Evolutionary conservation across 345 rosid genomes (phyloP).

Genomic region (Lepidium sativum): DNA sequence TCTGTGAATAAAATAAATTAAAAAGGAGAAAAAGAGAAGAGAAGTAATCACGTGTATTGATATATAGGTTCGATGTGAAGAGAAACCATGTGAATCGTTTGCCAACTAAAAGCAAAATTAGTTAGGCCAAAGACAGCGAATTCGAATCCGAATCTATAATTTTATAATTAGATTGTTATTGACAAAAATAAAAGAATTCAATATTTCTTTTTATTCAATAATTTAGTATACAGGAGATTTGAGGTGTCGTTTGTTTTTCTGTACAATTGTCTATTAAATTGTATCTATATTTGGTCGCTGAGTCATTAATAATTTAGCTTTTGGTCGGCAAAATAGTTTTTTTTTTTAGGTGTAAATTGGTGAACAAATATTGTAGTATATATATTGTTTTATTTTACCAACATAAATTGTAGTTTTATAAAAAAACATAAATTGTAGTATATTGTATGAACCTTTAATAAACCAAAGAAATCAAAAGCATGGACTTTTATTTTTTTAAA

Average conservation of each 20-base stretch:
- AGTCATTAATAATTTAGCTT: neutral
- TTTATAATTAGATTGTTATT: neutral
- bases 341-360: too few species aligned
- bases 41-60: conserved; percentile 17
- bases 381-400: too few species aligned
- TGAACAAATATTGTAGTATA: too few species aligned
- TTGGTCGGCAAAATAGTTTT: neutral
- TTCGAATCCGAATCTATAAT: conserved; percentile 13
- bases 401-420: too few species aligned
- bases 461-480: too few species aligned
- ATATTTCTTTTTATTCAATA: neutral
- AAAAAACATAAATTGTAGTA: too few species aligned
- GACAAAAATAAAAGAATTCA: neutral
- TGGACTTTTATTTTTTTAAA: too few species aligned
- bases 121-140: conserved; percentile 23
- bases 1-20: neutral
- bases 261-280: neutral
- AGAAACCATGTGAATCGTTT: conserved; percentile 29
- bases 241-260: conserved; percentile 14
- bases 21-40: neutral
- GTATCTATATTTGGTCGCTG: conserved; percentile 16
- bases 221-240: conserved; percentile 13
- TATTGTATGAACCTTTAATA: too few species aligned
- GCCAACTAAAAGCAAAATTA: conserved; percentile 25
- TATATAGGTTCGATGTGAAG: conserved; percentile 17